A percentile compares a stretch with the other conserved stretches of the same genome.
These are phyloP conservation scores for Podospora comata DNA, from an alignment of 495 filamentous ascomycete genomes.

Conservation along the genomic window DNA sequence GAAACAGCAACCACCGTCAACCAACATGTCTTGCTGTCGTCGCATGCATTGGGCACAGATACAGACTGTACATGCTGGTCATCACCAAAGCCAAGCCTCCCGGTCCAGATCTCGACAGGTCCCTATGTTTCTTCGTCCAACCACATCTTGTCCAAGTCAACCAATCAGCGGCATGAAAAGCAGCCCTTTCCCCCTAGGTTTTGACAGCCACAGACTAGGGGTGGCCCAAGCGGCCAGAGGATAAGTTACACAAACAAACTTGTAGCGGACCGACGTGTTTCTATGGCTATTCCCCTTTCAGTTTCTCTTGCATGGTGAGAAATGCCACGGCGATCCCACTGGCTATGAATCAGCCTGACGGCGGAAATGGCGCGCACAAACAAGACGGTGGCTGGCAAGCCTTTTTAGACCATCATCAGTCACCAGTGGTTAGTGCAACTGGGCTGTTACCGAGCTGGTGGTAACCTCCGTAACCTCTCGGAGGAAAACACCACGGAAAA, in stretches of 20 bases:
- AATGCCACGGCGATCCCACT: background rate
- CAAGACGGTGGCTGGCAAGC: background rate
- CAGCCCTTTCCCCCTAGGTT: background rate
- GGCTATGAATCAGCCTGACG: background rate
- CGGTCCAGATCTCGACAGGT: too few relatives aligned
- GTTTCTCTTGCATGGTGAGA: background rate
- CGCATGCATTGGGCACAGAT: background rate
- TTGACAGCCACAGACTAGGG: background rate
- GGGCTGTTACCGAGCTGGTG: constrained; percentile 7
- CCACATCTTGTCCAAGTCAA: background rate
- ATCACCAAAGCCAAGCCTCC: background rate
- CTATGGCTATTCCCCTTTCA: background rate
- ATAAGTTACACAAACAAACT: background rate
- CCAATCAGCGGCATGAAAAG: background rate
- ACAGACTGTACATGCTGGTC: background rate
- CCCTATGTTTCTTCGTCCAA: background rate
- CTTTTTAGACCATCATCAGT: background rate
- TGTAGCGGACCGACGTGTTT: background rate
- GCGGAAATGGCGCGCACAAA: background rate
- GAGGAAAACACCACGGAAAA: background rate
- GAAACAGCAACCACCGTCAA: background rate
- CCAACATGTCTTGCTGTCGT: background rate
- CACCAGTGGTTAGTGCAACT: background rate
- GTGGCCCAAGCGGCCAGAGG: background rate
- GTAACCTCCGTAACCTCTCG: background rate